A percentile compares a stretch with the other conserved stretches of the same genome.
Evolutionary conservation across 129 eudicot species (phyloP).

Genomic region (Chrysanthemum lavandulifolium): DNA sequence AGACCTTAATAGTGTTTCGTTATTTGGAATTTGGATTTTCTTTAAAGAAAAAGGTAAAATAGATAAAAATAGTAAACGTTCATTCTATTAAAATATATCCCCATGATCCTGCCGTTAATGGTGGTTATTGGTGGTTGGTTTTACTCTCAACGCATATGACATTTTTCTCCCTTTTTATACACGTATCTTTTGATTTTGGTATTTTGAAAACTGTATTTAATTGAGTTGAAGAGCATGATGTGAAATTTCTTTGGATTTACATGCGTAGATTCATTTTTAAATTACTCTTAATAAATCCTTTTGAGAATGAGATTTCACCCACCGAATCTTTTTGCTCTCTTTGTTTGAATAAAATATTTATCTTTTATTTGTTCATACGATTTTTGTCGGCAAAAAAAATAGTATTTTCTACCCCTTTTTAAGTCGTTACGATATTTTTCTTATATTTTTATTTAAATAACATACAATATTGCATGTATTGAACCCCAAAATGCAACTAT

Average conservation of each 20-base stretch:
- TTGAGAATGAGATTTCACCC: conserved; percentile 41
- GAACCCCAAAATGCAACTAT: no score
- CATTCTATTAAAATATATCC: conserved; percentile 8
- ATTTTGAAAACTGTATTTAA: neutral
- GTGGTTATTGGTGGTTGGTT: conserved; percentile 52
- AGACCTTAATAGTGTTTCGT: no score
- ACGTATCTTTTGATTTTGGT: conserved; percentile 9
- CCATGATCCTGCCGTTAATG: conserved; percentile 49
- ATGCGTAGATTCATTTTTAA: conserved; percentile 21
- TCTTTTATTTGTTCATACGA: neutral
- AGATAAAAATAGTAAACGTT: neutral
- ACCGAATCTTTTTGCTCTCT: conserved; percentile 36
- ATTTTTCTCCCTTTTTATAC: conserved; percentile 26
- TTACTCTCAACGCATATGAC: conserved; percentile 30
- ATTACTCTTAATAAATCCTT: conserved; percentile 18
- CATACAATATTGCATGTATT: neutral
- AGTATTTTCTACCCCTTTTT: neutral
- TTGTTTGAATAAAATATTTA: neutral
- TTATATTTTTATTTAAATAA: no score
- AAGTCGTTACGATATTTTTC: no score
- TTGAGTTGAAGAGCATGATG: conserved; percentile 5
- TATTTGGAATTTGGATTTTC: conserved; percentile 4
- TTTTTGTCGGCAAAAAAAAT: neutral
- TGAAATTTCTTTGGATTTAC: conserved; percentile 31
- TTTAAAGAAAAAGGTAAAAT: neutral